Evolutionary conservation across 2,329 filamentous ascomycete species (phyloP), one percentile per base, ranked within the genome.

Genomic region (Trichoderma sp.): DNA sequence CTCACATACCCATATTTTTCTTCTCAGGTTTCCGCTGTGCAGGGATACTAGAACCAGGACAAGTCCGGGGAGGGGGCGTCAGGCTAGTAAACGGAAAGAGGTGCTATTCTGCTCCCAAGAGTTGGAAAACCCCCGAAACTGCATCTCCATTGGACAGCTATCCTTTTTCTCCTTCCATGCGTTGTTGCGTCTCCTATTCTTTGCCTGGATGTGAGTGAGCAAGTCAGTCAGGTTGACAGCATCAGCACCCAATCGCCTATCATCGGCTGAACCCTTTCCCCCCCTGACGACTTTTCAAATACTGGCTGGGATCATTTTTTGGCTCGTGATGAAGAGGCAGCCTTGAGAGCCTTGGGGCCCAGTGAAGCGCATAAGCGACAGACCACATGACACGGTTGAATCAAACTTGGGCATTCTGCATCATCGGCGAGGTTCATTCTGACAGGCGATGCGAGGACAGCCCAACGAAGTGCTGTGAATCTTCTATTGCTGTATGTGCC

Each of bases 211-310:
- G 30, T 34, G 28, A 28, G 1, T 7, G 7, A 28, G 28, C 28
- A 28, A 28, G 28, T 34, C 39, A 6, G 17, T 9, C 19, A 26
- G 24, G 17, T 9, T 26, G 19, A 14, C 34, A 43, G 30, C 45
- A 61, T 51, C 58, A 28, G 34, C 28, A 43, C 24, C 58, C 48
- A 61, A 61, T 45, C 58, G 58, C 58, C 39, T 61, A 61, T 39
- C 39, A 24, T 61, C 48, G 48, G 48, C 24, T 61, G 44, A 50
- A n/a, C 28, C 50, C 43, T 51, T n/a, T 21, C 24, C 12, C 19
- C 26, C 14, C 39, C 39, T 47, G 24, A n/a, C 30, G 7, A 15
- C 15, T 30, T 30, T 51, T 21, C 21, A 24, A 24, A 24, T 24
- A 24, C 30, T 30, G 30, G 34, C 34, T 39, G 34, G 34, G 34